Conservation (phyloP, 106 monocot genomes). For the Dioscorea zingiberensis region DNA sequence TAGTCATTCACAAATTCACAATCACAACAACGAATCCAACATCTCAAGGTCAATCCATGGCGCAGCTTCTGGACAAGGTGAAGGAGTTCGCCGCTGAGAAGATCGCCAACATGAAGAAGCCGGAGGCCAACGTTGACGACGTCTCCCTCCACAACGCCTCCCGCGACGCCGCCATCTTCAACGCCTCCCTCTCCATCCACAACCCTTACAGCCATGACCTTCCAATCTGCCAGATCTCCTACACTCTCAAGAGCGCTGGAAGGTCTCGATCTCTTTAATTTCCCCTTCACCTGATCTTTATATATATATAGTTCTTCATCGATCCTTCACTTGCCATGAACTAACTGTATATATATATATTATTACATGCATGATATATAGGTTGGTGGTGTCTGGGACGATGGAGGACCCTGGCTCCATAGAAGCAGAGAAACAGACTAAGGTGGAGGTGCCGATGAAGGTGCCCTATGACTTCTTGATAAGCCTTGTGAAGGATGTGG, state of each 20-base stretch:
- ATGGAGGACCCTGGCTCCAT: constrained; percentile 21
- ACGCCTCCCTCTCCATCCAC: constrained; percentile 13
- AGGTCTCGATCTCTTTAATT: constrained; percentile 2
- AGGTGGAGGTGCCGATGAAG: constrained; percentile 15
- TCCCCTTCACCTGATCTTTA: background rate
- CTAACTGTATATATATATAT: no score
- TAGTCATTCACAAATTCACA: no score
- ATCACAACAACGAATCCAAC: no score
- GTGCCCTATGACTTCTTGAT: constrained; percentile 23
- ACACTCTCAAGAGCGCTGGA: constrained; percentile 25
- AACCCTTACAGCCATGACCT: constrained; percentile 28
- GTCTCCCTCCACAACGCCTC: constrained; percentile 15
- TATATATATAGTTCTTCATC: no score
- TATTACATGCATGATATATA: background rate
- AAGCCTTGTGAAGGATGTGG: constrained; percentile 18
- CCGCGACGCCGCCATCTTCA: constrained; percentile 14
- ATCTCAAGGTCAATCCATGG: constrained; percentile 6
- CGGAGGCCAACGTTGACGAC: constrained; percentile 24
- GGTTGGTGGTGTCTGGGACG: constrained; percentile 17
- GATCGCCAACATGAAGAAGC: constrained; percentile 29
- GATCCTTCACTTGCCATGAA: no score
- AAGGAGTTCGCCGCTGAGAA: constrained; percentile 28
- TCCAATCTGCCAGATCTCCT: constrained; percentile 36
- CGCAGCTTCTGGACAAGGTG: constrained; percentile 24
- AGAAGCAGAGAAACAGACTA: constrained; percentile 3